These are phyloP conservation scores for Ophioceras dolichostomum DNA, from an alignment of 2,329 filamentous ascomycete species.

Conservation along the genomic window DNA sequence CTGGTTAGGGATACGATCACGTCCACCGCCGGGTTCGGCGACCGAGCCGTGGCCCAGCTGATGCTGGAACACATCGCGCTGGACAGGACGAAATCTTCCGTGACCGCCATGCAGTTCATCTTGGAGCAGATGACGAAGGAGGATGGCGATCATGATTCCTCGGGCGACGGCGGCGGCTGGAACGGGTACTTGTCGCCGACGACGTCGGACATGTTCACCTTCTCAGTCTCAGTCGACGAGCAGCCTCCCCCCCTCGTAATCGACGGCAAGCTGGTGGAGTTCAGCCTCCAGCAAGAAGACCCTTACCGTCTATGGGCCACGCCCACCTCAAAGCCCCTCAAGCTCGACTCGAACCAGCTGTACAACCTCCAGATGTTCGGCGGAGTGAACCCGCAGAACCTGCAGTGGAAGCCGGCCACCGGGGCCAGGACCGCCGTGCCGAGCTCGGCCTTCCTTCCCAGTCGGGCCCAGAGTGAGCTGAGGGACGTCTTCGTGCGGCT, in stretches of 20 bases:
- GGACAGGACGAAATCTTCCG: background rate
- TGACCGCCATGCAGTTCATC: background rate
- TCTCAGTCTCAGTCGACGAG: background rate
- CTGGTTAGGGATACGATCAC: background rate
- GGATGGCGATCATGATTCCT: too few species aligned
- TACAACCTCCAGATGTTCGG: background rate
- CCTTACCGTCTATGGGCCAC: background rate
- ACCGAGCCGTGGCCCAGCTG: background rate
- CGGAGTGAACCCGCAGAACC: background rate
- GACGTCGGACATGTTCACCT: background rate
- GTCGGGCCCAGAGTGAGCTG: background rate
- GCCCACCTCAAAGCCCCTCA: background rate
- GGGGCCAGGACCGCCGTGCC: background rate
- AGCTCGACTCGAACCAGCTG: background rate
- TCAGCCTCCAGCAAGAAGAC: background rate
- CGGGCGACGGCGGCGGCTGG: background rate
- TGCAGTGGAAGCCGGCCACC: background rate
- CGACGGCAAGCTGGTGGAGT: background rate
- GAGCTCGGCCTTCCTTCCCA: background rate
- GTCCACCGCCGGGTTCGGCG: background rate
- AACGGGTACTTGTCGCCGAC: background rate
- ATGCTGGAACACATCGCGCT: background rate
- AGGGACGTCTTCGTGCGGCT: background rate
- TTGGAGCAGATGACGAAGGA: background rate
- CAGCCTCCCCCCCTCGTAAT: background rate